Evolutionary conservation across 768 basidiomycete genomes (phyloP), one percentile per base, ranked within the genome.

Genomic region (Sarcomyxa edulis): DNA sequence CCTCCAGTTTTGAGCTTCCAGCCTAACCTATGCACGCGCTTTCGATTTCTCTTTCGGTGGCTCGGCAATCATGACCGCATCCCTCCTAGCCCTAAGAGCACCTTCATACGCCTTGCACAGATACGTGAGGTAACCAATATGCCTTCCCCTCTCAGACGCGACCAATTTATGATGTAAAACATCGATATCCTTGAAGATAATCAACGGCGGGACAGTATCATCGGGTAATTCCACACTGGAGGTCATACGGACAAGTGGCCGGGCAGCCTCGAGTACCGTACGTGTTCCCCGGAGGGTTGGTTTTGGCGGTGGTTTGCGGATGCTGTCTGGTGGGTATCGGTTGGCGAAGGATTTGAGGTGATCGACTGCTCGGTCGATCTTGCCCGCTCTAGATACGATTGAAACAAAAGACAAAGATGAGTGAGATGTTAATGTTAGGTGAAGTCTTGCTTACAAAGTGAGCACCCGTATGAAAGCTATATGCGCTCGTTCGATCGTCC

Each of bases 141-240:
- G 76, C 26, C 67, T 61, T n/a, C 24, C 42, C 39, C 61, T 58
- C 23, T 56, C 60, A 15, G 59, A 57, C 16, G 56, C 64, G 10
- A 83, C 76, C 20, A 92, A 59, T 19, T 82, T 68, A 42, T 89
- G 74, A 54, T 95, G 91, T 35, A 96, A 63, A 5, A 82, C 44
- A 46, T 87, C 82, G n/a, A 95, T 47, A 53, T 95, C 90, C 11
- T 61, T 48, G 54, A 92, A 95, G 9, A 76, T 70, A 15, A 95
- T 49, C 27, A 92, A 55, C 0, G 92, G 92, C 0, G 92, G 87
- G 5, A 96, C 81, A 16, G 71, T 53, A 48, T 90, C 84, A 52
- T 96, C 93, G 1, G 76, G 72, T 3, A 84, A 68, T 12, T 78
- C 75, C 2, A 66, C 58, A 0, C 61, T 56, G 5, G 79, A 71